Base-by-base conservation (phyloP, 192 early-diverging fungal species). In the Coemansia sp. region DNA sequence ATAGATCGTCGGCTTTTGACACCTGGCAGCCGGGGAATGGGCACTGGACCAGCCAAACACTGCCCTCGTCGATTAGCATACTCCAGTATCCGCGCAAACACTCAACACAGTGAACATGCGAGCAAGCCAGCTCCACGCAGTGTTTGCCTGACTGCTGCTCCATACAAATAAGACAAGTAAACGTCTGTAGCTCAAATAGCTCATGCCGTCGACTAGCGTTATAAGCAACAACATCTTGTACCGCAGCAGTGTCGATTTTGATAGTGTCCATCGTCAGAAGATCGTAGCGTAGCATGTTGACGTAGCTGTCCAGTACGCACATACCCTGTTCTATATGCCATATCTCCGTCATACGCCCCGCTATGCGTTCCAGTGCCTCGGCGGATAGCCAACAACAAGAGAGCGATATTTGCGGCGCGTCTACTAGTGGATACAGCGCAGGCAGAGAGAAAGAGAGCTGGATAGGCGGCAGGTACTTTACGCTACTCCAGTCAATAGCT, bases 91-190 rank as follows among this genome's bases (percentile, higher is more conserved):
- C 66, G 6, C 55, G 9, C 17, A 77, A 33, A 6, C 76, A 77
- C 32, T 23, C 21, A 0, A 38, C 23, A 40, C 70, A 77, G 33
- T 50, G 55, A 1, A 72, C 66, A 13, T 77, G 76, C 2, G 42
- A 17, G 63, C 76, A 77, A n/a, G 49, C 65, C 33, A 77, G 50
- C 42, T 64, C 28, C 8, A 73, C 47, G 23, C 69, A 77, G 49
- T 73, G 70, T 32, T 35, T 43, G 21, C 70, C 76, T 1, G 76
- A 61, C 59, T 77, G 76, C 47, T 65, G 49, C 50, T 77, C 70
- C 57, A 72, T 61, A 58, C 70, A 77, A 6, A 77, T 76, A 3
- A 50, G 44, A 32, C 75, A 76, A 7, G 61, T 19, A 46, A 61
- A 67, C 2, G 64, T 60, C 13, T 50, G 69, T 16, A 62, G 19